Conservation (phyloP, 2,329 filamentous ascomycete species). For the Verticillium zaregamsianum region DNA sequence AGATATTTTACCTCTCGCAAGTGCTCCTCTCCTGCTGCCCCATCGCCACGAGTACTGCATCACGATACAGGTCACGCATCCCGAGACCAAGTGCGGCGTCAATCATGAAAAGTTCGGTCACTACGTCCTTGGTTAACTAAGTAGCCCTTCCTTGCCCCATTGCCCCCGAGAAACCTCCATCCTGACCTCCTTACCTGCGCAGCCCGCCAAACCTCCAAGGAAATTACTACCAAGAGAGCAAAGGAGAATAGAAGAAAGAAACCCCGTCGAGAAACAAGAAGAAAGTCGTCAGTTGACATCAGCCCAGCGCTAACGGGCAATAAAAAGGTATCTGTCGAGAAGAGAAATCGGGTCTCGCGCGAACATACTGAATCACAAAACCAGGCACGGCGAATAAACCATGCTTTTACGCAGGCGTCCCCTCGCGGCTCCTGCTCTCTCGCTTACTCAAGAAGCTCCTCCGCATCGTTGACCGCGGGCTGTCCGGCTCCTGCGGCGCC, state of each 20-base stretch:
- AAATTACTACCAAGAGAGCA: background rate
- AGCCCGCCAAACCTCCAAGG: background rate
- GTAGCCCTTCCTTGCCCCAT: background rate
- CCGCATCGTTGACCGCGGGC: conserved; percentile 42
- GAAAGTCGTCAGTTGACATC: conserved; percentile 1
- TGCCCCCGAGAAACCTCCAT: background rate
- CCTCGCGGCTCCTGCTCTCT: conserved; percentile 42
- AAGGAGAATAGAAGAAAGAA: conserved; percentile 1
- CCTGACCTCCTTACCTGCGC: background rate
- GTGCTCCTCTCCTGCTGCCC: too few relatives aligned
- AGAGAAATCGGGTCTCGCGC: background rate
- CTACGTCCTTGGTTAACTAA: background rate
- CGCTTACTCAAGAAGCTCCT: conserved; percentile 54
- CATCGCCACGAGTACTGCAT: background rate
- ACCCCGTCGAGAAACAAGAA: background rate
- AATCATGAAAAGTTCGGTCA: background rate
- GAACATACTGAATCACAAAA: background rate
- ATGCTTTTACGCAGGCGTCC: conserved; percentile 20
- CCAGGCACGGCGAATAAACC: background rate
- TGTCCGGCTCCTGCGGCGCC: conserved; percentile 40
- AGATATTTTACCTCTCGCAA: too few relatives aligned
- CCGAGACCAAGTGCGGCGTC: background rate
- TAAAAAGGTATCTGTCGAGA: conserved; percentile 1
- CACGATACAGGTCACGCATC: background rate
- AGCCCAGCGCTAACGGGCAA: background rate